A percentile compares a stretch with the other conserved stretches of the same genome.
Evolutionary conservation across 306 rosid genomes (phyloP).

Genomic region (Acmispon strigosus): DNA sequence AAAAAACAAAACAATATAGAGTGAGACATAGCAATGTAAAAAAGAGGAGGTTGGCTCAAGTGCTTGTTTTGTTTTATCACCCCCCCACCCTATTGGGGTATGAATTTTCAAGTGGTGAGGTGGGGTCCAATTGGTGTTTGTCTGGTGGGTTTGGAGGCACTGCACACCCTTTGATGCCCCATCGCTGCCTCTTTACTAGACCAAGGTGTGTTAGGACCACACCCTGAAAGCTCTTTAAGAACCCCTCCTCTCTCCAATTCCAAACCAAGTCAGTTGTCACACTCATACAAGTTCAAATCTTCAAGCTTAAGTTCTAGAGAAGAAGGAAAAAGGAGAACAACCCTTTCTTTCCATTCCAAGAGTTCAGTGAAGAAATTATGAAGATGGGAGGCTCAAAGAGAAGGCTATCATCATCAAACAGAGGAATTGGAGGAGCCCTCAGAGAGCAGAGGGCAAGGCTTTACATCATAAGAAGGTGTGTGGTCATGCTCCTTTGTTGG

Average conservation of each 20-base stretch:
- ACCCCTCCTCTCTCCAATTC: slow-evolving; percentile 7
- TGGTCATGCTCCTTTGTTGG: slow-evolving; percentile 93
- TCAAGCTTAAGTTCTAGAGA: not conserved
- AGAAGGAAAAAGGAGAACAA: not conserved
- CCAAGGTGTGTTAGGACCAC: slow-evolving; percentile 46
- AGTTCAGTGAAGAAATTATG: slow-evolving; percentile 23
- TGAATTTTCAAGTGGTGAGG: slow-evolving; percentile 44
- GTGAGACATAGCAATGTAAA: slow-evolving; percentile 18
- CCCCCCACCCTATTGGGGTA: slow-evolving; percentile 24
- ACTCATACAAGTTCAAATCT: not conserved
- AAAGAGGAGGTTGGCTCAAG: slow-evolving; percentile 16
- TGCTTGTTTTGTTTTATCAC: slow-evolving; percentile 27
- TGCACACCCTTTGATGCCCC: slow-evolving; percentile 71
- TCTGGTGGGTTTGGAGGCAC: slow-evolving; percentile 61
- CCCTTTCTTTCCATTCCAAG: not conserved
- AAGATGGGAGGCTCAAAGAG: slow-evolving; percentile 68
- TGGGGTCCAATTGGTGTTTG: slow-evolving; percentile 50
- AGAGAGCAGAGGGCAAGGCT: slow-evolving; percentile 79
- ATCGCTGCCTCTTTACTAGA: slow-evolving; percentile 41
- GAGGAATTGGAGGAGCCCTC: slow-evolving; percentile 73
- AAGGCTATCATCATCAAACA: slow-evolving; percentile 61
- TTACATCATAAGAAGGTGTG: slow-evolving; percentile 85
- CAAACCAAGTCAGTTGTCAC: slow-evolving; percentile 14
- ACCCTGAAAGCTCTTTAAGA: slow-evolving; percentile 29
- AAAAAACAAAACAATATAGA: not conserved